Evolutionary conservation across 1,139 yeast genomes (phyloP).

Genomic region (Suhomyces terraborum): DNA sequence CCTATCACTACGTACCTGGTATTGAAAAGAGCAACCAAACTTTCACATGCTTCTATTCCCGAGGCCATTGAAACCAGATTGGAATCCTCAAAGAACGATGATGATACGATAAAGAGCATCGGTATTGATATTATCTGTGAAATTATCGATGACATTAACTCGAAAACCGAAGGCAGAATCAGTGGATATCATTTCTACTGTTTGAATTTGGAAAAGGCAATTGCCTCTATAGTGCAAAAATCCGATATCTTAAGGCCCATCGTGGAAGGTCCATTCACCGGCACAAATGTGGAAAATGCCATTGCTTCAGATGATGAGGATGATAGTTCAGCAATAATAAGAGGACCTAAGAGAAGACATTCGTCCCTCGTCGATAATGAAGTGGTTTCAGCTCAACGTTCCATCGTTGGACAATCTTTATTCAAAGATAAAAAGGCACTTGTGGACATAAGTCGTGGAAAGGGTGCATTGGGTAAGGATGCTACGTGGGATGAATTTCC

Average conservation of each 20-base stretch:
- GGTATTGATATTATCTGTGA: slow-evolving; percentile 77
- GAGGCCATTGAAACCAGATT: slow-evolving; percentile 39
- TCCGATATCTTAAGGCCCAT: slow-evolving; percentile 49
- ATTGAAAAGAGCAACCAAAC: slow-evolving; percentile 83
- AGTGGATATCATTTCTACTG: slow-evolving; percentile 91
- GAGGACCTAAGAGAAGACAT: slow-evolving; percentile 36
- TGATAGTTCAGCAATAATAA: slow-evolving; percentile 4
- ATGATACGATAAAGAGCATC: slow-evolving; percentile 76
- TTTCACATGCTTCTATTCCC: slow-evolving; percentile 90
- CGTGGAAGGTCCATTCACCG: slow-evolving; percentile 20
- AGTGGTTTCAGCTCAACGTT: slow-evolving; percentile 35
- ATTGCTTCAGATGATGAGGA: slow-evolving; percentile 34
- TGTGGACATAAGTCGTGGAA: slow-evolving; percentile 79
- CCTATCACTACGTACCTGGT: slow-evolving; percentile 91
- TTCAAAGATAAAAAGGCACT: slow-evolving; percentile 51
- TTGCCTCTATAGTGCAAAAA: slow-evolving; percentile 76
- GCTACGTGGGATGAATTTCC: slow-evolving; percentile 99
- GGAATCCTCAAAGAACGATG: slow-evolving; percentile 67
- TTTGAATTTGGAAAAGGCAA: slow-evolving; percentile 84
- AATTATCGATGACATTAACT: slow-evolving; percentile 59
- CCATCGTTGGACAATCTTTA: slow-evolving; percentile 29
- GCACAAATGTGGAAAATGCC: slow-evolving; percentile 31
- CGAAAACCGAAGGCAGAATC: slow-evolving; percentile 54
- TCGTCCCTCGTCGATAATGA: slow-evolving; percentile 50
- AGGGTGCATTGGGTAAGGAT: slow-evolving; percentile 83